Conservation (phyloP, 257 asterid species). For the Nicotiana obtusifolia region DNA sequence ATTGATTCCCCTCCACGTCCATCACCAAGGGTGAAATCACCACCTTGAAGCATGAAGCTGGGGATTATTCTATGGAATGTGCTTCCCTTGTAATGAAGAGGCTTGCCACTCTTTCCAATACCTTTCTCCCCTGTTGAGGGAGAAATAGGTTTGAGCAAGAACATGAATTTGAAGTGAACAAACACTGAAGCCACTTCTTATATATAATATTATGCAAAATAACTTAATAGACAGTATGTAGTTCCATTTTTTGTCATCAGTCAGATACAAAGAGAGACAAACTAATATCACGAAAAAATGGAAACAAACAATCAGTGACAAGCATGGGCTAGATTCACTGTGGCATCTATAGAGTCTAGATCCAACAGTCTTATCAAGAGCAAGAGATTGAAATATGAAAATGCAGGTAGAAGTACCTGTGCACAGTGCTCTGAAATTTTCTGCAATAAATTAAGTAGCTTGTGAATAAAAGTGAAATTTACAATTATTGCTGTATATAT, state of each 20-base stretch:
- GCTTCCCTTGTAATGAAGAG: slow-evolving; percentile 94
- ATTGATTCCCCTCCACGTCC: slow-evolving; percentile 98
- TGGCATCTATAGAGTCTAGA: neutral
- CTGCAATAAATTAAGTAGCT: slow-evolving; percentile 41
- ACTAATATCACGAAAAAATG: neutral
- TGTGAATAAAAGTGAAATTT: slow-evolving; percentile 9
- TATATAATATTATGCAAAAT: neutral
- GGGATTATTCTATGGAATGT: slow-evolving; percentile 87
- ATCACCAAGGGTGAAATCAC: slow-evolving; percentile 95
- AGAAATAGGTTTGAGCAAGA: neutral
- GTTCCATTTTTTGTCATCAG: neutral
- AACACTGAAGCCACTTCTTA: neutral
- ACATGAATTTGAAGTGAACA: neutral
- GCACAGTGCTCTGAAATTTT: slow-evolving; percentile 88
- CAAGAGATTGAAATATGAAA: neutral
- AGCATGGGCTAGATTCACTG: neutral
- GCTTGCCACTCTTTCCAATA: slow-evolving; percentile 71
- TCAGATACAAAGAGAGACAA: neutral
- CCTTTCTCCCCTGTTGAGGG: slow-evolving; percentile 75
- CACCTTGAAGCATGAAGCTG: slow-evolving; percentile 98
- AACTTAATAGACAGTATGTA: no score
- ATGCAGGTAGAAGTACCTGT: slow-evolving; percentile 44
- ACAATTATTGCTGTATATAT: neutral
- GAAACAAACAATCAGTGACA: neutral
- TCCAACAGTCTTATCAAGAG: neutral